Percentiles rank a stretch among this genome's conserved stretches.
Evolutionary conservation across 1,284 basidiomycete species (phyloP).

Genomic region (Blastosporella zonata): DNA sequence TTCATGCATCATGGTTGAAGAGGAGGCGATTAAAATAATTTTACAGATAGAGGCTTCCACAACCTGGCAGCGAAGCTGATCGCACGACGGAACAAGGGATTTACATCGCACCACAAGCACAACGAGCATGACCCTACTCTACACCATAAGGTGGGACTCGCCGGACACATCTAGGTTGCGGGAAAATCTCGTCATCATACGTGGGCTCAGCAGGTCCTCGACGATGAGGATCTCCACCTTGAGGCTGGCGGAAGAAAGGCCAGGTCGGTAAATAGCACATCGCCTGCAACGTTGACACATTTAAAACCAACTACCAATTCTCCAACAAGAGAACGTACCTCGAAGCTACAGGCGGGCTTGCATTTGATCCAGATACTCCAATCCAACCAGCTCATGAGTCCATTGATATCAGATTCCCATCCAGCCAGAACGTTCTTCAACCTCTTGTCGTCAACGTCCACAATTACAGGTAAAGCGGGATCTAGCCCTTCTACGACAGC

Average conservation of each 20-base stretch:
- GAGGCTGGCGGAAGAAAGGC: conserved; percentile 30
- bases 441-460: neutral
- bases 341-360: conserved; percentile 36
- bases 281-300: conserved; percentile 29
- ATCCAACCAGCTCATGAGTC: conserved; percentile 42
- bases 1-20: no score
- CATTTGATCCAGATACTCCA: conserved; percentile 46
- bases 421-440: conserved; percentile 14
- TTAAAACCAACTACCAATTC: neutral
- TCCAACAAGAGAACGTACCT: conserved; percentile 27
- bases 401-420: conserved; percentile 30
- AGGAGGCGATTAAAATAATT: no score
- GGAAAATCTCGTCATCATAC: conserved; percentile 14
- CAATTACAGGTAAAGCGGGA: conserved; percentile 7
- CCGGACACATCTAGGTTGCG: conserved; percentile 20
- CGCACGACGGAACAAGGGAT: no score
- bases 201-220: neutral
- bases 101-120: no score
- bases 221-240: neutral
- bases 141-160: conserved; percentile 12
- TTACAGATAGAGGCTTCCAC: no score
- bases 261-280: conserved; percentile 47
- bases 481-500: conserved; percentile 34
- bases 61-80: no score
- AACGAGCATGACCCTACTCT: neutral